Base-by-base conservation (phyloP, 78 protist species). In the Protostelium mycophagum region DNA sequence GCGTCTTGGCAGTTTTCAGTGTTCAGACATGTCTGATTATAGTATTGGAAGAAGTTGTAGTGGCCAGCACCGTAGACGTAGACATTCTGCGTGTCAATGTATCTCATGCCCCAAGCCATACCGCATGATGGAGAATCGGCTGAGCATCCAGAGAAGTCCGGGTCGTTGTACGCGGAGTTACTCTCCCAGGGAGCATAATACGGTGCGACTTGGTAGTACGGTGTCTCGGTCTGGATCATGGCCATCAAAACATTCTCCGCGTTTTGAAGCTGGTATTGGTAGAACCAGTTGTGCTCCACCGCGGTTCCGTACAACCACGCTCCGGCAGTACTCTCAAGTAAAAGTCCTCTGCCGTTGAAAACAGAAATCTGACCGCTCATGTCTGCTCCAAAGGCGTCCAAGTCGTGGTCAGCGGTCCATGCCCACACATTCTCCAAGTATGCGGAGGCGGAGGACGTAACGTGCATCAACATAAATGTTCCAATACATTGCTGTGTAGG, bases 351-450 rank as follows among this genome's bases (percentile, higher is more conserved):
- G 36, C 35, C 86, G 16, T 5, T 25, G 36, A 37, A 37, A 16
- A 85, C 16, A 16, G 86, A 37, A 5, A 85, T 16, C 16, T 85
- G 36, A 23, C 37, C 37, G 86, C 16, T 85, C n/a, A n/a, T n/a
- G n/a, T n/a, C n/a, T n/a, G n/a, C n/a, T n/a, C n/a, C n/a, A n/a
- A n/a, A n/a, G 5, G 34, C 37, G 37, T 37, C 37, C 35, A 85
- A 16, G 16, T 85, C 86, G 86, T 85, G 86, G 16, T 85, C 86
- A 16, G 86, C 36, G 16, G 86, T 85, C 86, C 86, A 85, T 37
- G 63, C 86, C 86, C 86, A 85, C 86, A 85, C 16, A 16, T 85
- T 85, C 37, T 85, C 86, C 35, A 85, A 25, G 37, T 85, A 85
- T 25, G 63, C 86, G 36, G 63, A 35, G 86, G 86, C 86, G 37